Percentiles rank a stretch among this genome's conserved stretches.
phyloP scores from a whole-genome alignment of 2,329 filamentous ascomycete species.

The Diplodia mutila region DNA sequence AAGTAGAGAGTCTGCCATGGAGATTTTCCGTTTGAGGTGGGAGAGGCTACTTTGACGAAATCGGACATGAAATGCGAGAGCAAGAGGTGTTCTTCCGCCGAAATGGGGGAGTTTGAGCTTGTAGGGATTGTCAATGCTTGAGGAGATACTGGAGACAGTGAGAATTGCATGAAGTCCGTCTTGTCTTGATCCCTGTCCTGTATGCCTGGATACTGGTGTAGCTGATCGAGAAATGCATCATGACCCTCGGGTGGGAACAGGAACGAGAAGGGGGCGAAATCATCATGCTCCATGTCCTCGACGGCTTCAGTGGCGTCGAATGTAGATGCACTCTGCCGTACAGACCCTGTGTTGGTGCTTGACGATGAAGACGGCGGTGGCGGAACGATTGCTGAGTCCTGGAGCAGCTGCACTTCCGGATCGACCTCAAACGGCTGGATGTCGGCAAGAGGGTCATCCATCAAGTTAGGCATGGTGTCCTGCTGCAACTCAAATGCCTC shows the following conservation, averaged over 20 bases:
- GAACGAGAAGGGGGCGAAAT: background rate
- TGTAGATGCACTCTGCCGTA: background rate
- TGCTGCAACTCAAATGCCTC: background rate
- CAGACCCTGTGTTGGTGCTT: background rate
- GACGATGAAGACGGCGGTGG: background rate
- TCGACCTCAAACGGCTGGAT: background rate
- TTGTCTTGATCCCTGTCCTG: background rate
- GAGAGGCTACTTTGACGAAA: constrained; percentile 16
- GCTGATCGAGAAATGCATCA: background rate
- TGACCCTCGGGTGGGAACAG: background rate
- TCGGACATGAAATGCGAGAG: constrained; percentile 12
- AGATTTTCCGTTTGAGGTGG: background rate
- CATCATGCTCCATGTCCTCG: background rate
- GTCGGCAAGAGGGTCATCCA: background rate
- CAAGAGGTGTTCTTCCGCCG: constrained; percentile 5
- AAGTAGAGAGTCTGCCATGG: constrained; percentile 8
- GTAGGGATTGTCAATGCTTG: background rate
- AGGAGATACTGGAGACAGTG: background rate
- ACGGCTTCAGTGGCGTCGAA: background rate
- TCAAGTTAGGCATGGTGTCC: background rate
- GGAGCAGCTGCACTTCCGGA: background rate
- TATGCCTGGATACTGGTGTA: background rate
- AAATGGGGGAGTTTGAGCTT: background rate
- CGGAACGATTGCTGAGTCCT: background rate
- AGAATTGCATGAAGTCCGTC: background rate